These are phyloP conservation scores for Miscanthus lutarioriparius DNA, from an alignment of 176 grass and related monocot species.

Conservation along the genomic window DNA sequence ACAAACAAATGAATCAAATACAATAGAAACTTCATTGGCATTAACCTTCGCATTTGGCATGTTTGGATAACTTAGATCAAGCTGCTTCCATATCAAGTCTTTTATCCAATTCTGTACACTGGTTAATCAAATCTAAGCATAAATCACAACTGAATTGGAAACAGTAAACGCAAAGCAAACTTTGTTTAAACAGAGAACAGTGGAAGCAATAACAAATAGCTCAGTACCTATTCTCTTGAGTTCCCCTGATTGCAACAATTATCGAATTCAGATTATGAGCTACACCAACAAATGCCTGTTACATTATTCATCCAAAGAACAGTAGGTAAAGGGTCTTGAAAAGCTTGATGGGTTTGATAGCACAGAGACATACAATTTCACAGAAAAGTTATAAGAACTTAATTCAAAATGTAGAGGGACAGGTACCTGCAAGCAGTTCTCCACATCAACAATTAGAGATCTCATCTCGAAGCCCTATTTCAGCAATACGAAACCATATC, in stretches of 20 bases:
- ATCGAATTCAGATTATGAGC: conserved; percentile 75
- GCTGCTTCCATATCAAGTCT: conserved; percentile 89
- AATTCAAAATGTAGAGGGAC: conserved; percentile 25
- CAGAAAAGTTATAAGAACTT: background rate
- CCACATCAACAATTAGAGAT: conserved; percentile 84
- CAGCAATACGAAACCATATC: conserved; percentile 23
- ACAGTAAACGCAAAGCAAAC: background rate
- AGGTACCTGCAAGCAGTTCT: conserved; percentile 88
- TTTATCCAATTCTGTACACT: conserved; percentile 87
- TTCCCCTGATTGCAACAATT: conserved; percentile 85
- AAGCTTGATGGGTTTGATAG: conserved; percentile 7
- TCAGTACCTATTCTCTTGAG: conserved; percentile 90
- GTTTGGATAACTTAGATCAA: conserved; percentile 84
- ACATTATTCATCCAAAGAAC: background rate
- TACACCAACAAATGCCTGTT: conserved; percentile 53
- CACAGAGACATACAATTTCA: background rate
- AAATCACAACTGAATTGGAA: conserved; percentile 3
- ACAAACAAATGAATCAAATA: conserved; percentile 10
- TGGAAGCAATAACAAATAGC: background rate
- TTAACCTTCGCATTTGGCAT: conserved; percentile 63
- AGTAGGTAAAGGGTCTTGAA: conserved; percentile 1
- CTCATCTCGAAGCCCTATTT: conserved; percentile 89
- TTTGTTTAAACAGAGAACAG: background rate
- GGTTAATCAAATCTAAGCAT: conserved; percentile 27
- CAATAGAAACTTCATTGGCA: background rate